Conservation (phyloP, 352 stramenopile species). For the Phytophthora aleatoria region DNA sequence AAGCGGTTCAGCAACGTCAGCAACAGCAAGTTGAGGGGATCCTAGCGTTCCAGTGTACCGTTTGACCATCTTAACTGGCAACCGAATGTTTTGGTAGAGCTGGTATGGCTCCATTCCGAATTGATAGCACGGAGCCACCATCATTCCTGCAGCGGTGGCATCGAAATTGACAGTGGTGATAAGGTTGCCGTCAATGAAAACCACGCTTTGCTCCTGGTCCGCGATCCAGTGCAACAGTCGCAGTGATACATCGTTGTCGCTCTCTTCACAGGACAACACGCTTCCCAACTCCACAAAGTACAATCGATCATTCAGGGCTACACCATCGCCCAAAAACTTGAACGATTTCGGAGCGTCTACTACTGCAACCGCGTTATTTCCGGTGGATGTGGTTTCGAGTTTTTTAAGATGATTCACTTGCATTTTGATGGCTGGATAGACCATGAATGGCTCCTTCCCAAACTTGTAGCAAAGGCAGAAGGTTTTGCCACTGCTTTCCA, state of each 20-base stretch:
- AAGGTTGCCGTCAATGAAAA: slow-evolving; percentile 41
- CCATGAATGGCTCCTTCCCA: slow-evolving; percentile 59
- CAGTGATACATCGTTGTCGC: slow-evolving; percentile 33
- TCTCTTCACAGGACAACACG: slow-evolving; percentile 41
- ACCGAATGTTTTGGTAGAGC: slow-evolving; percentile 46
- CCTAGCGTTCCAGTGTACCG: slow-evolving; percentile 48
- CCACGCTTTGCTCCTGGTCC: slow-evolving; percentile 32
- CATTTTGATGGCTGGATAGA: slow-evolving; percentile 51
- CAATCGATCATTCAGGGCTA: slow-evolving; percentile 57
- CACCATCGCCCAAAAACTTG: slow-evolving; percentile 50
- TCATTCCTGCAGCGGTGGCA: slow-evolving; percentile 35
- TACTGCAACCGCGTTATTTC: slow-evolving; percentile 48
- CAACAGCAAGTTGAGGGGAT: slow-evolving; percentile 55
- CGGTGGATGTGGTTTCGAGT: slow-evolving; percentile 33
- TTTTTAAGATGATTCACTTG: slow-evolving; percentile 51
- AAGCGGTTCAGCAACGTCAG: slow-evolving; percentile 57
- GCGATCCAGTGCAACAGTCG: slow-evolving; percentile 42
- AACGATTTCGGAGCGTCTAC: slow-evolving; percentile 60
- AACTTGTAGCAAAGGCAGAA: slow-evolving; percentile 78
- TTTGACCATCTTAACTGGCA: slow-evolving; percentile 65
- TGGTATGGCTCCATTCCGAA: slow-evolving; percentile 66
- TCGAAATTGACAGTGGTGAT: slow-evolving; percentile 49
- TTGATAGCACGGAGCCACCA: slow-evolving; percentile 57
- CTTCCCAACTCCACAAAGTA: slow-evolving; percentile 59
- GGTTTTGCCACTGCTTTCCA: slow-evolving; percentile 45